Evolutionary conservation across 805 yeast genomes (phyloP).

Genomic region (Saccharomycopsis capsularis): DNA sequence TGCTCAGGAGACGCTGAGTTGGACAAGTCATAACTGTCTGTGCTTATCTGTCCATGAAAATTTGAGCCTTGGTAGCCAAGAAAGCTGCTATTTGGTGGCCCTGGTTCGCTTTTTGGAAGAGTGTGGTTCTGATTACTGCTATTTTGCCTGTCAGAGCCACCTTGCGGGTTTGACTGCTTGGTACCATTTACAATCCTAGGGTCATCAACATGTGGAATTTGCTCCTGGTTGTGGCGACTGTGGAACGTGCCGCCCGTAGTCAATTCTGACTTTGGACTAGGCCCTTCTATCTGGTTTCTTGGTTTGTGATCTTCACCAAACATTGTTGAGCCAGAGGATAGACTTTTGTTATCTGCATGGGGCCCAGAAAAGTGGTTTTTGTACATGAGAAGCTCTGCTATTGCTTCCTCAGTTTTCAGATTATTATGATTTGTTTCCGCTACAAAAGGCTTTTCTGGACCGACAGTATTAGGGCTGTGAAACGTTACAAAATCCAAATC

Average conservation of each 20-base stretch:
- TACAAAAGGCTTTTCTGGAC: too few relatives aligned
- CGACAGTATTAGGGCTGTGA: too few relatives aligned
- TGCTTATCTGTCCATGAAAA: too few relatives aligned
- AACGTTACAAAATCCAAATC: too few relatives aligned
- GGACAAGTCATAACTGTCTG: too few relatives aligned
- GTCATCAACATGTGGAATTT: not conserved
- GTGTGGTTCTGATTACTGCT: not conserved
- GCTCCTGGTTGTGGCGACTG: not conserved
- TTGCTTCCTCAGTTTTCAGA: too few relatives aligned
- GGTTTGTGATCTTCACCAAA: not conserved
- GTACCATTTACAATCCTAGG: not conserved
- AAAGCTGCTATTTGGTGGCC: too few relatives aligned
- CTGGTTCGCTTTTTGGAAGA: not conserved
- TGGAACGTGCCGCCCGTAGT: not conserved
- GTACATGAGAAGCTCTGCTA: not conserved
- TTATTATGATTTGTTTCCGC: too few relatives aligned
- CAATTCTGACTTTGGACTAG: not conserved
- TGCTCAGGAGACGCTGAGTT: too few relatives aligned
- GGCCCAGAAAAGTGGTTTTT: not conserved
- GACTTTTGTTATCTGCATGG: not conserved
- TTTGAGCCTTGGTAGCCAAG: too few relatives aligned
- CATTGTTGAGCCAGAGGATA: constrained; percentile 7
- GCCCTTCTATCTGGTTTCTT: too few relatives aligned
- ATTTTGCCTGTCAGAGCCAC: not conserved
- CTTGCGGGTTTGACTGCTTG: not conserved